Conservation (phyloP, 352 stramenopile genomes). For the Thraustochytrium striatum region DNA sequence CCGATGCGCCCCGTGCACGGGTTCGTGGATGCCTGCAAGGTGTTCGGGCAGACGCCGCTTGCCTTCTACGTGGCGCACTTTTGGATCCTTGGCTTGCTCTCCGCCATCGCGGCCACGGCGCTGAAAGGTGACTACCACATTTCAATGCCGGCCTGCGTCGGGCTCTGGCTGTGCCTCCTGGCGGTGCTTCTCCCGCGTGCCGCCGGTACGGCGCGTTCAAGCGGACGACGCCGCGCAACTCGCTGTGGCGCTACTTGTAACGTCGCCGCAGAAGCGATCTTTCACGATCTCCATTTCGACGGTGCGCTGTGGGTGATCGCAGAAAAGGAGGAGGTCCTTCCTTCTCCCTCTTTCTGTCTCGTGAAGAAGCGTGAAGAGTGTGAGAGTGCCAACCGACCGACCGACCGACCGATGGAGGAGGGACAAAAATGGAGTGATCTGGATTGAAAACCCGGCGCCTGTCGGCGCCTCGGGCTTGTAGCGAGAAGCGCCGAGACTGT, state of each 20-base stretch:
- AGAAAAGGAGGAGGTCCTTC: too few species aligned
- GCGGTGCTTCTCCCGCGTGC: background rate
- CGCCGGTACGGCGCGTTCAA: background rate
- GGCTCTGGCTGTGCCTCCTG: background rate
- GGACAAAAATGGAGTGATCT: too few species aligned
- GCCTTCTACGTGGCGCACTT: background rate
- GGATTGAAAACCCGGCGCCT: too few species aligned
- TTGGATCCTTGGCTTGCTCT: background rate
- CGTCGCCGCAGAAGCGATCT: too few species aligned
- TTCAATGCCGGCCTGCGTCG: background rate
- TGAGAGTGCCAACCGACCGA: too few species aligned
- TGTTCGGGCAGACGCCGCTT: background rate
- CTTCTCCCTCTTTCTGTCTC: too few species aligned
- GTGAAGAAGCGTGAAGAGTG: too few species aligned
- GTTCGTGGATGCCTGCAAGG: background rate
- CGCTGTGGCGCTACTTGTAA: background rate
- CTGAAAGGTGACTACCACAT: background rate
- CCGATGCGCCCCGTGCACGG: background rate
- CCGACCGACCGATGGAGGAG: too few species aligned
- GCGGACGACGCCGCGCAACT: background rate
- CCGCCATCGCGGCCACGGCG: background rate
- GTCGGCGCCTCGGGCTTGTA: too few species aligned
- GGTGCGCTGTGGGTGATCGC: too few species aligned
- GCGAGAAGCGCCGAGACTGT: too few species aligned
- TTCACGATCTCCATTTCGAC: too few species aligned